phyloP scores from a whole-genome alignment of 768 basidiomycete species.

The Russula lepida region DNA sequence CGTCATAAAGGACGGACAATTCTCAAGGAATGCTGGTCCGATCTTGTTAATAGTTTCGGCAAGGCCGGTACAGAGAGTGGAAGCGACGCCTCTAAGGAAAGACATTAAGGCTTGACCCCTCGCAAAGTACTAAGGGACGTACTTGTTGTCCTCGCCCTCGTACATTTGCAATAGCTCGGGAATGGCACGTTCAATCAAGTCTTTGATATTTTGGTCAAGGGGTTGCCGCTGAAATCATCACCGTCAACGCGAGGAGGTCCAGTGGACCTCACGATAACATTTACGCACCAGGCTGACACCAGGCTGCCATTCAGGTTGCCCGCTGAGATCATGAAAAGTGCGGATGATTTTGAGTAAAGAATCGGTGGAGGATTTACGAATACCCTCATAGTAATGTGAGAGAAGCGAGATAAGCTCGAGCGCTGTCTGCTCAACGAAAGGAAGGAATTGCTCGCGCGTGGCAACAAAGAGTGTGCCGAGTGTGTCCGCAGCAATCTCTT shows the following conservation, averaged over 20 bases:
- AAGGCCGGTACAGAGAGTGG: conserved; percentile 78
- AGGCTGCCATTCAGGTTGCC: conserved; percentile 75
- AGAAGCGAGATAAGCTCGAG: conserved; percentile 72
- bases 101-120: conserved; percentile 8
- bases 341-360: conserved; percentile 83
- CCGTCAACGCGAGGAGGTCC: not conserved
- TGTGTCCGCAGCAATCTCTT: conserved; percentile 97
- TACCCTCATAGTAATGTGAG: conserved; percentile 94
- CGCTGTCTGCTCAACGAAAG: conserved; percentile 77
- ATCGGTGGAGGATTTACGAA: conserved; percentile 86
- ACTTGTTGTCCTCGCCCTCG: conserved; percentile 96
- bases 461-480: conserved; percentile 85
- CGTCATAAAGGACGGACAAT: conserved; percentile 40
- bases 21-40: conserved; percentile 79
- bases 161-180: conserved; percentile 79
- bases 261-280: not conserved
- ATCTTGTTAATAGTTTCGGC: conserved; percentile 89
- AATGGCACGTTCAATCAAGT: conserved; percentile 70
- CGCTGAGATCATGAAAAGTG: conserved; percentile 85
- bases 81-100: conserved; percentile 66
- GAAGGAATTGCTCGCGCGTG: conserved; percentile 78
- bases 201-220: conserved; percentile 61
- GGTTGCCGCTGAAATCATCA: conserved; percentile 25
- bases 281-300: conserved; percentile 55
- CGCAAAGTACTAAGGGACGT: conserved; percentile 31